phyloP scores from a whole-genome alignment of 495 filamentous ascomycete genomes.

The Aspergillus carlsbadensis region DNA sequence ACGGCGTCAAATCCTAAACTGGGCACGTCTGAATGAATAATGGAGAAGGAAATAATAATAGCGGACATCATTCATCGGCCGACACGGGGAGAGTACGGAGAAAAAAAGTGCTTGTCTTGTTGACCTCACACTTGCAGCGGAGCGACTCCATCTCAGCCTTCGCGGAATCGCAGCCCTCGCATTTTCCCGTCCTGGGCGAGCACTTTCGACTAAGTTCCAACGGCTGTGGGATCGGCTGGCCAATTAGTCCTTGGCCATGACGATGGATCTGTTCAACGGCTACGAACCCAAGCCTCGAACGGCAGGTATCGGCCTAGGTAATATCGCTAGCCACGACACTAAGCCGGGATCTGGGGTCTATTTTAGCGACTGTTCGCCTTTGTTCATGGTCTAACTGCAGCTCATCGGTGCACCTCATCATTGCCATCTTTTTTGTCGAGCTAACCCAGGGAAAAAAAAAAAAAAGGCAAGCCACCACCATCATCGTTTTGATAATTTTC shows the following conservation, averaged over 20 bases:
- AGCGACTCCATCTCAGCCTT: background rate
- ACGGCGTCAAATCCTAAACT: constrained; percentile 23
- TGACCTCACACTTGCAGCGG: background rate
- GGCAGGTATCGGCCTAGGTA: constrained; percentile 25
- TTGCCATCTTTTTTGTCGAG: background rate
- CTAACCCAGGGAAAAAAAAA: background rate
- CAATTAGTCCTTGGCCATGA: constrained; percentile 22
- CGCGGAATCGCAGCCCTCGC: constrained; percentile 5
- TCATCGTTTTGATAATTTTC: background rate
- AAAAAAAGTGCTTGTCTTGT: background rate
- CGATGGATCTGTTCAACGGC: constrained; percentile 28
- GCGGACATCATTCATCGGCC: constrained; percentile 1
- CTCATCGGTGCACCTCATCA: constrained; percentile 16
- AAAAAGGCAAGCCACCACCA: constrained; percentile 6
- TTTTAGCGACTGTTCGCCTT: constrained; percentile 16
- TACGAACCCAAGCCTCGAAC: constrained; percentile 26
- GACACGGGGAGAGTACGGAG: background rate
- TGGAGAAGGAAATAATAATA: background rate
- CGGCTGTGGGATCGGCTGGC: constrained; percentile 22
- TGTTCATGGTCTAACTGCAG: constrained; percentile 19
- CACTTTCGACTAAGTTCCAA: constrained; percentile 21
- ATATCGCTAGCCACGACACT: constrained; percentile 17
- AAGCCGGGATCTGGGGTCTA: constrained; percentile 26
- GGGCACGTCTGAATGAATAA: background rate
- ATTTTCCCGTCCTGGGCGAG: constrained; percentile 19